These are phyloP conservation scores for Daedaleopsis sinensis DNA, from an alignment of 768 basidiomycete species.

Conservation along the genomic window DNA sequence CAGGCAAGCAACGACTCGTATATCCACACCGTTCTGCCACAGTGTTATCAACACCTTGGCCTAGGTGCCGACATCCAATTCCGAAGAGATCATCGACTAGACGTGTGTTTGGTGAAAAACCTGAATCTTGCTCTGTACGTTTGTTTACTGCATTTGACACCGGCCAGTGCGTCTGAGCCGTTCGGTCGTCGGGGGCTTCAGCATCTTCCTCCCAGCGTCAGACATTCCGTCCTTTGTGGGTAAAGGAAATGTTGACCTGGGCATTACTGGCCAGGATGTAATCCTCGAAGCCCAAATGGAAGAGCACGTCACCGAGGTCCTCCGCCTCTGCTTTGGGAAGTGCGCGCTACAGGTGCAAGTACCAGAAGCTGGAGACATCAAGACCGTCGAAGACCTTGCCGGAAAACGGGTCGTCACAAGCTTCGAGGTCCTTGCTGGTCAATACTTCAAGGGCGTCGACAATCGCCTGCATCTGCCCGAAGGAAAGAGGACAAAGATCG, in stretches of 20 bases:
- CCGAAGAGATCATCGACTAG: constrained; percentile 81
- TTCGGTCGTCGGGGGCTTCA: constrained; percentile 38
- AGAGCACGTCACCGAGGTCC: constrained; percentile 71
- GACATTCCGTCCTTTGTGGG: constrained; percentile 99
- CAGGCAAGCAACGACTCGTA: constrained; percentile 65
- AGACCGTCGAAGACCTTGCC: constrained; percentile 76
- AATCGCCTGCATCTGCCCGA: constrained; percentile 50
- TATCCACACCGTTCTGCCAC: background rate
- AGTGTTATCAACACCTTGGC: background rate
- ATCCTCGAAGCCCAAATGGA: constrained; percentile 90
- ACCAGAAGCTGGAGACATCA: constrained; percentile 72
- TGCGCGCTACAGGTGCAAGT: constrained; percentile 91
- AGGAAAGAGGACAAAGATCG: constrained; percentile 74
- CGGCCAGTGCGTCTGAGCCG: background rate
- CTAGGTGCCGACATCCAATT: constrained; percentile 96
- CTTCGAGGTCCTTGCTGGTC: constrained; percentile 84
- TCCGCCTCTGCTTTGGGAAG: constrained; percentile 90
- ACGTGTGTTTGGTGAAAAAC: constrained; percentile 91
- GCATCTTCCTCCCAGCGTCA: constrained; percentile 93
- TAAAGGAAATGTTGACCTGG: constrained; percentile 94
- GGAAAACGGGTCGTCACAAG: constrained; percentile 95
- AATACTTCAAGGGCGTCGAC: constrained; percentile 77
- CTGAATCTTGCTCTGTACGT: constrained; percentile 91
- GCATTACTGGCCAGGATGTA: constrained; percentile 98
- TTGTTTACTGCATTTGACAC: background rate